These are phyloP conservation scores for Pholiota conissans DNA, from an alignment of 768 basidiomycete species.

Conservation along the genomic window DNA sequence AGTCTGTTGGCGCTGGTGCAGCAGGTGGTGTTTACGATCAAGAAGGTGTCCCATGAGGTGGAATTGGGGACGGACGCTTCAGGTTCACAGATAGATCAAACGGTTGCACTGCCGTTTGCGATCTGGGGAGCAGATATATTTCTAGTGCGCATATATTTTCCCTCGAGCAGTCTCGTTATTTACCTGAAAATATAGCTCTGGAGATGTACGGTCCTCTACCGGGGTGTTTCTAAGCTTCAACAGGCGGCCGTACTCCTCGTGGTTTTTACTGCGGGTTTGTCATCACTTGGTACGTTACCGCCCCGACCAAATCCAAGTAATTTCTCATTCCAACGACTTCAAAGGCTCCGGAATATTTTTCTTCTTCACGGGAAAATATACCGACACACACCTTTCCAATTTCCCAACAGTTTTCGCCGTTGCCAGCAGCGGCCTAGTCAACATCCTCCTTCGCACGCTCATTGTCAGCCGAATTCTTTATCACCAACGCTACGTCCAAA, in stretches of 20 bases:
- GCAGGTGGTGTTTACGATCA: constrained; percentile 3
- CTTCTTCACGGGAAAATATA: neutral
- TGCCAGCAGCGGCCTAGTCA: constrained; percentile 3
- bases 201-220: neutral
- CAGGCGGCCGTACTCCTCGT: neutral
- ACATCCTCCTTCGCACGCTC: constrained; percentile 3
- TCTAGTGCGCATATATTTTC: neutral
- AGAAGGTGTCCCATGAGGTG: neutral
- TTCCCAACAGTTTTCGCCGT: constrained; percentile 3
- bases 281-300: neutral
- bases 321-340: neutral
- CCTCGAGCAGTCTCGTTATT: neutral
- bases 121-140: constrained; percentile 4
- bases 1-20: neutral
- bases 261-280: neutral
- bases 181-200: neutral
- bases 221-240: neutral
- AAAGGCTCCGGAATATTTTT: constrained; percentile 3
- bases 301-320: no score
- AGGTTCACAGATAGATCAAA: neutral
- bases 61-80: neutral
- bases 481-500: constrained; percentile 3
- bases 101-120: constrained; percentile 1
- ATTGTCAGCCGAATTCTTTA: constrained; percentile 7
- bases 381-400: neutral